Base-by-base conservation (phyloP, 495 filamentous ascomycete genomes). In the Annulohypoxylon maeteangense region DNA sequence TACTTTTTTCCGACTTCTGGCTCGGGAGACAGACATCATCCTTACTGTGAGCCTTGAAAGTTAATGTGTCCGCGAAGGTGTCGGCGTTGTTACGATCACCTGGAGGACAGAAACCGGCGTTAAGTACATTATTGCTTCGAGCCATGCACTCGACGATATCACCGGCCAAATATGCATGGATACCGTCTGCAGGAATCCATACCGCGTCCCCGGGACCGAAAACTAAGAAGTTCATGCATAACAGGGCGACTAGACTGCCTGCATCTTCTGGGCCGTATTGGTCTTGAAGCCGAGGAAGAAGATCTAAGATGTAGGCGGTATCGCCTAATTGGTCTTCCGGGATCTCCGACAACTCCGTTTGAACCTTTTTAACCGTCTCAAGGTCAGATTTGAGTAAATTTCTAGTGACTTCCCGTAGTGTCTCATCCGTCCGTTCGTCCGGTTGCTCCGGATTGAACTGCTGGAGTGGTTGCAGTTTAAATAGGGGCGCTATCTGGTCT, bases 141-240 rank as follows among this genome's bases (percentile, higher is more conserved):
- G 91, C 92, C 92, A 95, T 94, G 80, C 92, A 93, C 76, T 94
- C 91, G 62, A 95, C 87, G 51, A 94, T 92, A 77, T 93, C 90
- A 0, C 93, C 93, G 47, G 86, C 85, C 2, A 94, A 78, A 75
- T 93, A 94, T 1, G 91, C 91, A 71, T 94, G 91, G 58, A 93
- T 91, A 16, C 90, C 91, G 68, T 94, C 90, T 12, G 90, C 90
- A 1, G 92, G 92, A 25, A 95, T 90, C 74, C 86, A 92, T 47
- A 95, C 84, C 2, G 89, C 85, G 42, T 93, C 87, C 12, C 91
- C 90, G 2, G 88, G 82, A 4, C 83, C 71, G 10, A 94, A 84
- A 5, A 84, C 83, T 34, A 95, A 75, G 67, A 87, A 94, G 78
- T 95, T 95, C 90, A 92, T 94, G 27, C 84, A 86, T 29, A 91